These are phyloP conservation scores for Acer negundo DNA, from an alignment of 345 rosid genomes.

Conservation along the genomic window DNA sequence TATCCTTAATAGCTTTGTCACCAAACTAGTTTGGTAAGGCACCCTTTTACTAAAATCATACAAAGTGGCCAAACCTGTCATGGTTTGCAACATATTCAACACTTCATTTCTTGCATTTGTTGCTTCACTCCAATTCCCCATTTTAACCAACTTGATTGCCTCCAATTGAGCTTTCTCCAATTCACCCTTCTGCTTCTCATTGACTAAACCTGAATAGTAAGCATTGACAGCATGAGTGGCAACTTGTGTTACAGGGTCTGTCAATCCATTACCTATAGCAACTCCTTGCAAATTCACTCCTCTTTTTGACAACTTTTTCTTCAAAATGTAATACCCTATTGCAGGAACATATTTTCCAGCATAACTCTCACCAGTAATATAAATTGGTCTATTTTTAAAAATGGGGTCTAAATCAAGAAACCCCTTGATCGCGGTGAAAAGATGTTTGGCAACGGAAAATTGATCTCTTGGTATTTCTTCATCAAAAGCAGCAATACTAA, in stretches of 20 bases:
- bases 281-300: slow-evolving; percentile 61
- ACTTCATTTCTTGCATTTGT: slow-evolving; percentile 47
- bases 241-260: slow-evolving; percentile 65
- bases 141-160: slow-evolving; percentile 40
- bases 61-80: slow-evolving; percentile 77
- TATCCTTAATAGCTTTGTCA: slow-evolving; percentile 38
- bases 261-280: slow-evolving; percentile 81
- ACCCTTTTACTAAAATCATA: slow-evolving; percentile 46
- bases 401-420: slow-evolving; percentile 46
- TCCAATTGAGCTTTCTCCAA: slow-evolving; percentile 55
- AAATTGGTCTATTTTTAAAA: slow-evolving; percentile 58
- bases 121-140: slow-evolving; percentile 63
- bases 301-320: slow-evolving; percentile 37
- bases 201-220: slow-evolving; percentile 63
- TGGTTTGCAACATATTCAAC: slow-evolving; percentile 41
- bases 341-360: slow-evolving; percentile 86
- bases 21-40: slow-evolving; percentile 51
- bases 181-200: slow-evolving; percentile 60
- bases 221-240: slow-evolving; percentile 56
- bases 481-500: slow-evolving; percentile 63
- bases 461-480: slow-evolving; percentile 68
- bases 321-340: slow-evolving; percentile 67
- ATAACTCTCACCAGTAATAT: slow-evolving; percentile 79
- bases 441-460: slow-evolving; percentile 57
- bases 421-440: slow-evolving; percentile 51